Evolutionary conservation across 805 yeast genomes (phyloP), one percentile per base, ranked within the genome.

Genomic region (Kodamaea restingae): DNA sequence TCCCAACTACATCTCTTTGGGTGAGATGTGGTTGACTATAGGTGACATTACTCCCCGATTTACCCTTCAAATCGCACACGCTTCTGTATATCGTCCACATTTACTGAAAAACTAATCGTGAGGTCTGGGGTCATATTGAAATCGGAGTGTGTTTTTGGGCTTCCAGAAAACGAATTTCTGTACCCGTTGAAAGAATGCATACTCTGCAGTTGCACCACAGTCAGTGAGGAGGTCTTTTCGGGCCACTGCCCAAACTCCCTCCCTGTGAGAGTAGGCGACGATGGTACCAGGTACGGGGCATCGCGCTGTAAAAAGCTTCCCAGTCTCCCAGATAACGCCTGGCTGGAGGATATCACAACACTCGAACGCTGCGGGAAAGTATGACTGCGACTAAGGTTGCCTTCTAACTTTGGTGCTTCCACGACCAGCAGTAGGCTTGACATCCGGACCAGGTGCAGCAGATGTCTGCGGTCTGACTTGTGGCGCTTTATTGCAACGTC

Each of bases 291-390:
- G 14, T 12, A 14, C 9, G 22, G 15, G 4, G 21, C 29, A 7
- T 28, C n/a, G 6, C 17, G n/a, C 10, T 15, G 29, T 17, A 27
- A 20, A 2, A 24, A 4, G 6, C 14, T 12, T 9, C 35, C 12
- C 14, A 24, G 21, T 4, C 25, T 28, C 11, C 40, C 35, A 17
- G 28, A 22, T n/a, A 37, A 20, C 7, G 40, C 40, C 17, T 24
- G 30, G 26, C 40, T 37, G 2, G 40, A 37, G 5, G 40, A 37
- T 7, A 37, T 37, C 10, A 31, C 32, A 4, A 26, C 20, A 10
- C 18, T 20, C 12, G 36, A 33, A 11, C 22, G 36, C 14, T 21
- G 24, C 1, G 40, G 40, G 17, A 30, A 37, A 4, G 40, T 31
- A 22, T 20, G 29, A 9, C 40, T 21, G 8, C 40, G 18, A 4